Evolutionary conservation across 108 stramenopile species (phyloP), one percentile per base, ranked within the genome.

Genomic region (Skeletonema potamos): DNA sequence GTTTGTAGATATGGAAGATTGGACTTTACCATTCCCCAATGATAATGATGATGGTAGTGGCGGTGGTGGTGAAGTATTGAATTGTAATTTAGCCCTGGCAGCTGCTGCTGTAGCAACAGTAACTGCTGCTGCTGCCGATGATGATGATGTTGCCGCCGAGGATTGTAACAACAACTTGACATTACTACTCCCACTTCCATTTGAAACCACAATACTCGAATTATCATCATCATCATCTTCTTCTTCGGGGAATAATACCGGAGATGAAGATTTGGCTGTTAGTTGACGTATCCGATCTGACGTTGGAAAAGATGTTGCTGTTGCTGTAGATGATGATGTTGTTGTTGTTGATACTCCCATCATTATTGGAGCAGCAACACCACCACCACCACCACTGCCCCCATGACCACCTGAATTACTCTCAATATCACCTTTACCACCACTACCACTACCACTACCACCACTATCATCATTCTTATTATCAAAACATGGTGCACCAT

Each of bases 181-280:
- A 36, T 17, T 12, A 26, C 7, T 17, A 32, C 4, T 57, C 34
- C 37, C 63, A 60, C 61, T 62, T 28, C 72, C 72, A 58, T 73
- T 73, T 6, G 63, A 73, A 15, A 64, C 72, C 1, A 73, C 54
- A 27, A 41, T 63, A 39, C 72, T 73, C 8, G 62, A 54, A 58
- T 73, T 73, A 28, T 73, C 72, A 27, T 58, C 63, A 32, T 65
- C 72, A 2, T 56, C 24, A n/a, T 24, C 39, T 18, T 73, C 39
- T 18, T 73, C 48, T 26, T 72, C 62, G 24, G 54, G 20, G 41
- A 64, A 72, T 12, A 54, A 41, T 29, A 11, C 39, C 9, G 39
- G 46, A 29, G 18, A 62, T 37, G 55, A 27, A 33, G 70, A n/a
- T 22, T 37, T 65, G 41, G 39, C 41, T 41, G 64, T 46, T 26